These are phyloP conservation scores for Tulasnella sp. DNA, from an alignment of 768 basidiomycete species.

Conservation along the genomic window DNA sequence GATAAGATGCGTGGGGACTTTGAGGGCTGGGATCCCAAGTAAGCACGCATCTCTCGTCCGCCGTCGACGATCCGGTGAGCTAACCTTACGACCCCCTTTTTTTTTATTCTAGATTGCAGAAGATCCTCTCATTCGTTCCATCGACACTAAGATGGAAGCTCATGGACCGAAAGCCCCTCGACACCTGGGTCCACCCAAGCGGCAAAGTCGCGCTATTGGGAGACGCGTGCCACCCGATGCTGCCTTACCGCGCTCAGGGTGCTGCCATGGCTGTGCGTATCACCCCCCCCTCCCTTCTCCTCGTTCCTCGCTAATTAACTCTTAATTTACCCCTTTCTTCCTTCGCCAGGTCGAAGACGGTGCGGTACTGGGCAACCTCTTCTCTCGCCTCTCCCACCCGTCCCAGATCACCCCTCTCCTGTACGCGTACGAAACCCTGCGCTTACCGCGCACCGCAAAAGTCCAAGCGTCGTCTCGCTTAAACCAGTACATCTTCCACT, in stretches of 20 bases:
- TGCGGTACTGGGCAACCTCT: slow-evolving; percentile 49
- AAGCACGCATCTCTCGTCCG: neutral
- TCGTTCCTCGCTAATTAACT: neutral
- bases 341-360: slow-evolving; percentile 44
- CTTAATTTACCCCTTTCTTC: neutral
- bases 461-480: slow-evolving; percentile 51
- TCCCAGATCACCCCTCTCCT: slow-evolving; percentile 49
- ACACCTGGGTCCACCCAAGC: slow-evolving; percentile 48
- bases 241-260: slow-evolving; percentile 56
- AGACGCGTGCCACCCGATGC: slow-evolving; percentile 58
- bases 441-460: slow-evolving; percentile 48
- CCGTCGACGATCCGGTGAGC: neutral
- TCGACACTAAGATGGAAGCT: slow-evolving; percentile 49
- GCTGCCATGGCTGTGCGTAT: slow-evolving; percentile 45
- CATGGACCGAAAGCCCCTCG: slow-evolving; percentile 49
- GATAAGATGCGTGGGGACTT: slow-evolving; percentile 50
- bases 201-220: slow-evolving; percentile 50
- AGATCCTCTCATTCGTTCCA: slow-evolving; percentile 47
- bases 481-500: slow-evolving; percentile 56
- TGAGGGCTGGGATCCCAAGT: slow-evolving; percentile 47
- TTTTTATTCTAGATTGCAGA: slow-evolving; percentile 39
- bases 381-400: slow-evolving; percentile 46
- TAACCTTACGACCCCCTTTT: neutral
- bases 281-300: neutral
- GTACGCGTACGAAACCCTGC: slow-evolving; percentile 52